Conservation (phyloP, 108 stramenopile genomes). For the Pseudonitzschia multistriata region DNA sequence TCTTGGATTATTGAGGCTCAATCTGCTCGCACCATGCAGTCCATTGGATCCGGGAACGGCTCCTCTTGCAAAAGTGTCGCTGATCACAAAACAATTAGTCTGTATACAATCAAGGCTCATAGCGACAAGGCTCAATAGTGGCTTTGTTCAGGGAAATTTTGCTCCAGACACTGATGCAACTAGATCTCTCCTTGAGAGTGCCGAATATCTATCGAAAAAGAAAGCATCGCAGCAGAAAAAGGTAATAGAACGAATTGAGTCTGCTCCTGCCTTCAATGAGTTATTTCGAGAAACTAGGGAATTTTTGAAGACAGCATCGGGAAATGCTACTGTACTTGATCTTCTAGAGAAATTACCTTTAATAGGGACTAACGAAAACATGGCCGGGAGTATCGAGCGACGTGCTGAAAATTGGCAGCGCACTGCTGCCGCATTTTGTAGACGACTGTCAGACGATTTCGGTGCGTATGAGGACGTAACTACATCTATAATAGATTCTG, state of each 20-base stretch:
- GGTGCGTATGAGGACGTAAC: conserved; percentile 80
- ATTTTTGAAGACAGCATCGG: conserved; percentile 43
- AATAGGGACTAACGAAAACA: neutral
- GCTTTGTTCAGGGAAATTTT: conserved; percentile 56
- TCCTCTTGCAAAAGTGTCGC: conserved; percentile 74
- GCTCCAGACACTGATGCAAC: conserved; percentile 24
- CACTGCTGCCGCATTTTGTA: conserved; percentile 71
- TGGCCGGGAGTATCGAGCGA: conserved; percentile 13
- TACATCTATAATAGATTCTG: conserved; percentile 56
- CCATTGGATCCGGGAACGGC: conserved; percentile 92
- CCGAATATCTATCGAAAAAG: conserved; percentile 30
- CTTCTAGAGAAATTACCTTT: conserved; percentile 28
- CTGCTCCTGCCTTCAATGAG: conserved; percentile 64
- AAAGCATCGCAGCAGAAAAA: conserved; percentile 52
- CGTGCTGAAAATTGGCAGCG: conserved; percentile 77
- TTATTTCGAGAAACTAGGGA: conserved; percentile 75
- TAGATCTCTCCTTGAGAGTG: conserved; percentile 17
- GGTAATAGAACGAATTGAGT: conserved; percentile 65
- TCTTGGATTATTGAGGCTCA: conserved; percentile 74
- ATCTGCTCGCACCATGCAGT: conserved; percentile 73
- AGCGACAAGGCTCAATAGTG: conserved; percentile 55
- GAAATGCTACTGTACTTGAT: conserved; percentile 32
- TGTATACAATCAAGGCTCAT: conserved; percentile 48
- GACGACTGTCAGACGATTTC: conserved; percentile 51
- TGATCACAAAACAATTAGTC: conserved; percentile 49